phyloP scores from a whole-genome alignment of 148 eudicot genomes.

The Nepenthes gracilis region DNA sequence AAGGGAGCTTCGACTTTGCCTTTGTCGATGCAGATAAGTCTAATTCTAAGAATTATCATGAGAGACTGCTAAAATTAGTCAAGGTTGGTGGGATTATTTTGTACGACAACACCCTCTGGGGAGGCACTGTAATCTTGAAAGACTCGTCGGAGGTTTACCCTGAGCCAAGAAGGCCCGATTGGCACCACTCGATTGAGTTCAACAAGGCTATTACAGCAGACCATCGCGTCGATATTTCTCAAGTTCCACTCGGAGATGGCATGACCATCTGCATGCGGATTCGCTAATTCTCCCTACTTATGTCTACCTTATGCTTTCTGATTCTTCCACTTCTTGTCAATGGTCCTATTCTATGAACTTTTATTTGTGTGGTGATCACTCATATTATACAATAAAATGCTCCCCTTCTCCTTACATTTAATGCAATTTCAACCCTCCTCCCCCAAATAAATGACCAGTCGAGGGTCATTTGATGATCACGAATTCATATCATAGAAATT shows the following conservation, averaged over 20 bases:
- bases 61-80: conserved; percentile 16
- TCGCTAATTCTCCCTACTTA: too few relatives aligned
- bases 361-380: background rate
- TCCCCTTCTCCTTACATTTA: too few relatives aligned
- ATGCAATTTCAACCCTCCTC: too few relatives aligned
- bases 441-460: too few relatives aligned
- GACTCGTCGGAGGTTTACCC: conserved; percentile 1
- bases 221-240: conserved; percentile 10
- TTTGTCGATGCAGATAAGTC: conserved; percentile 28
- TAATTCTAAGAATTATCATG: conserved; percentile 19
- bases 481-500: too few relatives aligned
- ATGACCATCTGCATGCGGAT: conserved; percentile 8
- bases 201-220: conserved; percentile 14
- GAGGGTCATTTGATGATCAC: too few relatives aligned
- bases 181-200: conserved; percentile 3
- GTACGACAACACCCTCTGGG: conserved; percentile 31
- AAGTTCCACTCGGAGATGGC: conserved; percentile 15
- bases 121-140: conserved; percentile 9
- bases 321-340: background rate
- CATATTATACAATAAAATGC: too few relatives aligned
- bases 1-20: conserved; percentile 21
- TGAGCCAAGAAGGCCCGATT: background rate
- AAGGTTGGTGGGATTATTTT: conserved; percentile 27
- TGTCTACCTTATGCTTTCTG: too few relatives aligned
- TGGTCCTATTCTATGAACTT: background rate